phyloP scores from a whole-genome alignment of 139 green algal species.

The Chlamydomonas asymmetrica region DNA sequence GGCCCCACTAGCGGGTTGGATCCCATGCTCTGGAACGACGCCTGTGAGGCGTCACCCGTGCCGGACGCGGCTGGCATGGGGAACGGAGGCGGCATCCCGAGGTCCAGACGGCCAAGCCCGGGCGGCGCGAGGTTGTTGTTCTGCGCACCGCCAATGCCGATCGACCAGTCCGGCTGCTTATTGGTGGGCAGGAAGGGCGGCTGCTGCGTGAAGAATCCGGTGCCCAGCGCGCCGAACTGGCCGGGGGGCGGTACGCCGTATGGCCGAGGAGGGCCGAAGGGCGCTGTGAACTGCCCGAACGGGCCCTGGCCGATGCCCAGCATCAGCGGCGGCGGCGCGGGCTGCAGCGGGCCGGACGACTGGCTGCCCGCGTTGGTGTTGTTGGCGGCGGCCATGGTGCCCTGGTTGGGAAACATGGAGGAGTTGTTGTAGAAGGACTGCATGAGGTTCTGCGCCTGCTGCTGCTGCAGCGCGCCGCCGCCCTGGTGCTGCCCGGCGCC shows the following conservation, averaged over 20 bases:
- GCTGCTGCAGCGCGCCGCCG: constrained; percentile 3
- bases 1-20: constrained; percentile 7
- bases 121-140: constrained; percentile 9
- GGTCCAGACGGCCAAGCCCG: not conserved
- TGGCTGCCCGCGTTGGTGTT: not conserved
- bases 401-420: not conserved
- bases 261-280: constrained; percentile 8
- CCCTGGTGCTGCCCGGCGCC: no score
- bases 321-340: constrained; percentile 13
- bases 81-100: constrained; percentile 17
- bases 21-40: not conserved
- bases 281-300: constrained; percentile 8
- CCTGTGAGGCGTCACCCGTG: not conserved
- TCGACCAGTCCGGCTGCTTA: constrained; percentile 56
- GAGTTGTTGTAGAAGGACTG: constrained; percentile 15
- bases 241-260: constrained; percentile 4
- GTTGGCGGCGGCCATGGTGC: not conserved
- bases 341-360: not conserved
- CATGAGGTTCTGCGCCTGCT: constrained; percentile 6
- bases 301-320: constrained; percentile 5
- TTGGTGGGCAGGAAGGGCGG: constrained; percentile 49
- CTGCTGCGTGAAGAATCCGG: constrained; percentile 26
- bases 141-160: constrained; percentile 21
- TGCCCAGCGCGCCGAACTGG: constrained; percentile 31
- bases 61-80: not conserved